Conservation (phyloP, 106 monocot species). For the Vanilla planifolia region DNA sequence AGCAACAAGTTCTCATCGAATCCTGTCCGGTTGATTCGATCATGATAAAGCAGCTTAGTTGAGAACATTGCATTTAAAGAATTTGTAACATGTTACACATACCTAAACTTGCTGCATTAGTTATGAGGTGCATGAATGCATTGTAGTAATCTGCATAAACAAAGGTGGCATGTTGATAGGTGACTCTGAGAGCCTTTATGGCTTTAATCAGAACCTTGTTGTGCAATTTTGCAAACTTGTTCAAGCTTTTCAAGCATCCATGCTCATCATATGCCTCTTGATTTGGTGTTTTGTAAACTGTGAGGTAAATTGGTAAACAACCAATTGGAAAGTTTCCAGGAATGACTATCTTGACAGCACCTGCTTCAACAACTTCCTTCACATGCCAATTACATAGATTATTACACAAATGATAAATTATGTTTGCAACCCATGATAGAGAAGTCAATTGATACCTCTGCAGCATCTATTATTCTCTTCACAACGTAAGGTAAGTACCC, state of each 20-base stretch:
- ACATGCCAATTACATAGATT: background rate
- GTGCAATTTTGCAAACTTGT: constrained; percentile 3
- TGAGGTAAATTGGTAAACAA: constrained; percentile 8
- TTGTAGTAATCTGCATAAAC: constrained; percentile 18
- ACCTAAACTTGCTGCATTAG: background rate
- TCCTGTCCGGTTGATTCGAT: too few species aligned
- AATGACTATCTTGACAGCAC: constrained; percentile 5
- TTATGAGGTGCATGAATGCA: constrained; percentile 6
- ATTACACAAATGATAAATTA: background rate
- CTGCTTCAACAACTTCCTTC: constrained; percentile 10
- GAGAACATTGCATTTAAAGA: too few species aligned
- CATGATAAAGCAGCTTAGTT: too few species aligned
- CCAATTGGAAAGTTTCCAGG: constrained; percentile 21
- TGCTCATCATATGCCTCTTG: background rate
- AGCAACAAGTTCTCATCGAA: constrained; percentile 16
- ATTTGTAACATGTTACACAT: too few species aligned
- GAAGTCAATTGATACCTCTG: constrained; percentile 4
- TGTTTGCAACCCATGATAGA: too few species aligned
- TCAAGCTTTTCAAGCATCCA: constrained; percentile 3
- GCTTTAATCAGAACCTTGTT: constrained; percentile 1
- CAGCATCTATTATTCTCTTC: background rate
- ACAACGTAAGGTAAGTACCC: constrained; percentile 8
- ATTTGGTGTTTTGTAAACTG: background rate
- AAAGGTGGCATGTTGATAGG: constrained; percentile 2
- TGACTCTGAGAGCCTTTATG: background rate